phyloP scores from a whole-genome alignment of 2,329 filamentous ascomycete genomes.

The Cladosporium sp. region DNA sequence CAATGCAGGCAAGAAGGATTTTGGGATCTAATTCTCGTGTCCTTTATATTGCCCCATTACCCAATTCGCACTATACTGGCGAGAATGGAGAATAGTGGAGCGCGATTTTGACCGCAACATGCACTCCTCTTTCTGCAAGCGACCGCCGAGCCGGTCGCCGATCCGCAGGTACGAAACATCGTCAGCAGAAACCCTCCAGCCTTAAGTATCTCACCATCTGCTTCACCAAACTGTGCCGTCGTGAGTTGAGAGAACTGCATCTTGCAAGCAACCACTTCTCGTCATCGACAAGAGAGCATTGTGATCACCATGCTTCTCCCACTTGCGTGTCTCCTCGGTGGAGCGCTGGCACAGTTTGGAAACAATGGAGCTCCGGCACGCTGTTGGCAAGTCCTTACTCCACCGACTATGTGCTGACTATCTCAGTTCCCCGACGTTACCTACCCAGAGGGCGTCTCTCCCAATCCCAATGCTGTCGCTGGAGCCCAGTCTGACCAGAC shows the following conservation, averaged over 20 bases:
- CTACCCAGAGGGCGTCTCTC: slow-evolving; percentile 29
- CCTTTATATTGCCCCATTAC: slow-evolving; percentile 12
- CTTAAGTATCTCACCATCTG: slow-evolving; percentile 15
- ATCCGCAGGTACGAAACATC: slow-evolving; percentile 14
- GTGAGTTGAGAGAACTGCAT: slow-evolving; percentile 1
- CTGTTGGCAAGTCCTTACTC: slow-evolving; percentile 15
- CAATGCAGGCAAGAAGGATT: slow-evolving; percentile 7
- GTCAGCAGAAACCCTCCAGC: neutral
- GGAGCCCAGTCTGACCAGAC: slow-evolving; percentile 29
- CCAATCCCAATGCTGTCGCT: slow-evolving; percentile 28
- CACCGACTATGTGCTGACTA: slow-evolving; percentile 8
- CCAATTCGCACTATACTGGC: slow-evolving; percentile 6
- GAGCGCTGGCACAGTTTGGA: slow-evolving; percentile 17
- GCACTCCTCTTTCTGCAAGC: slow-evolving; percentile 19
- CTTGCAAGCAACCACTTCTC: neutral
- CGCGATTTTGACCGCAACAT: slow-evolving; percentile 17
- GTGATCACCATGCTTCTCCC: slow-evolving; percentile 15
- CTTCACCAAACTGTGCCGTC: slow-evolving; percentile 4
- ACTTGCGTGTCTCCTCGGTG: slow-evolving; percentile 14
- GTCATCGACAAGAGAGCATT: neutral
- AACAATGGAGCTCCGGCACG: slow-evolving; percentile 20
- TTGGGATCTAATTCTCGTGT: slow-evolving; percentile 10
- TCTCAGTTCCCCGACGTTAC: slow-evolving; percentile 29
- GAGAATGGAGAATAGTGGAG: slow-evolving; percentile 15
- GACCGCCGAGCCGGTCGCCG: slow-evolving; percentile 16